phyloP scores from a whole-genome alignment of 768 basidiomycete genomes.

The Hortiboletus flavorubellus region DNA sequence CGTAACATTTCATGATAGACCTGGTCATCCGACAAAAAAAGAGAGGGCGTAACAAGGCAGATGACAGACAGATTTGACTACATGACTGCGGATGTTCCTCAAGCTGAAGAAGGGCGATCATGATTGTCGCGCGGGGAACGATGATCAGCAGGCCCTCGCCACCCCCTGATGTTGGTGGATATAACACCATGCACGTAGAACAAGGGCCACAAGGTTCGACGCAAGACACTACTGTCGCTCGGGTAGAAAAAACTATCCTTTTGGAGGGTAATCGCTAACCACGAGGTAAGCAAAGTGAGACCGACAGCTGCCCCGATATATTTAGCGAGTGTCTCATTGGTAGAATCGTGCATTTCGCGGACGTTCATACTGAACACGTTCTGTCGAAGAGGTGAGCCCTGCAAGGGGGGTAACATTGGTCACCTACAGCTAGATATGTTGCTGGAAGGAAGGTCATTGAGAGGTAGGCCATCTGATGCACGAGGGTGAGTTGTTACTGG shows the following conservation, averaged over 20 bases:
- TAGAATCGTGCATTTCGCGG: slow-evolving; percentile 25
- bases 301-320: slow-evolving; percentile 40
- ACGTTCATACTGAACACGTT: slow-evolving; percentile 28
- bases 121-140: background rate
- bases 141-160: background rate
- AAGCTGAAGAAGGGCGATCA: background rate
- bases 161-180: background rate
- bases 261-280: slow-evolving; percentile 55
- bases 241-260: slow-evolving; percentile 12
- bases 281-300: slow-evolving; percentile 49
- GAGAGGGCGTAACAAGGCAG: background rate
- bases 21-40: background rate
- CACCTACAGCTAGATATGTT: slow-evolving; percentile 36
- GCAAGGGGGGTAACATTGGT: background rate
- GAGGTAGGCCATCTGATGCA: slow-evolving; percentile 46
- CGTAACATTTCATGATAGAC: too few relatives aligned
- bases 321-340: slow-evolving; percentile 32
- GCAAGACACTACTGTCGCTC: slow-evolving; percentile 2
- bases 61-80: background rate
- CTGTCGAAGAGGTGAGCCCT: slow-evolving; percentile 25
- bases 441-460: slow-evolving; percentile 58
- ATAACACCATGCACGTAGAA: slow-evolving; percentile 7
- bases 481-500: background rate
- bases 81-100: background rate
- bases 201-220: slow-evolving; percentile 23